Evolutionary conservation across 257 asterid species (phyloP).

Genomic region (Galeopsis tetrahit): DNA sequence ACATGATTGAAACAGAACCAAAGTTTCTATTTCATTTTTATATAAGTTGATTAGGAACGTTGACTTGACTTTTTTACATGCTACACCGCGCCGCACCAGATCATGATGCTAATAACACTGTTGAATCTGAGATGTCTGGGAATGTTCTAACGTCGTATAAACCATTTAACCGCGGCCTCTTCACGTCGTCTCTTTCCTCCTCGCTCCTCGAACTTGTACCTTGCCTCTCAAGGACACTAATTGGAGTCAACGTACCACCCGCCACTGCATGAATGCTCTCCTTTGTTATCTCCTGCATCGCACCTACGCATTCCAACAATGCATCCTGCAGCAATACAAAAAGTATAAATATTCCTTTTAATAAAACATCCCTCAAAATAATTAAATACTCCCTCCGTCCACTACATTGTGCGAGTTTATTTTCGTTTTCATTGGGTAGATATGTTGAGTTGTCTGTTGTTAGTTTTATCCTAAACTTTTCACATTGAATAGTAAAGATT

Average conservation of each 20-base stretch:
- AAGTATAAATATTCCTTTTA: neutral
- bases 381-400: too few species aligned
- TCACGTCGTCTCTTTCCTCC: constrained; percentile 35
- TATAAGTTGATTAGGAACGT: neutral
- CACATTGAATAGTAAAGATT: too few species aligned
- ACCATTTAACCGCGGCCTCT: constrained; percentile 44
- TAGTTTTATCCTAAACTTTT: too few species aligned
- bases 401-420: too few species aligned
- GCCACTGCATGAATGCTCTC: constrained; percentile 21
- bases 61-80: constrained; percentile 15
- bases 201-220: constrained; percentile 39
- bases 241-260: constrained; percentile 42
- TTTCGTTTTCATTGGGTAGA: too few species aligned
- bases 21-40: neutral
- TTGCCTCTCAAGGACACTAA: constrained; percentile 38
- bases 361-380: neutral
- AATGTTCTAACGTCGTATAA: constrained; percentile 31
- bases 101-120: constrained; percentile 32
- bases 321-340: constrained; percentile 37
- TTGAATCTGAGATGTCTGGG: constrained; percentile 43
- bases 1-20: constrained; percentile 11
- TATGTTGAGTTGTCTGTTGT: too few species aligned
- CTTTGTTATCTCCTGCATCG: constrained; percentile 41
- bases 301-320: constrained; percentile 43
- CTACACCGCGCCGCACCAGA: neutral